Percentiles rank a stretch among this genome's conserved stretches.
Evolutionary conservation across 805 yeast species (phyloP).

Genomic region (Candida koratica): DNA sequence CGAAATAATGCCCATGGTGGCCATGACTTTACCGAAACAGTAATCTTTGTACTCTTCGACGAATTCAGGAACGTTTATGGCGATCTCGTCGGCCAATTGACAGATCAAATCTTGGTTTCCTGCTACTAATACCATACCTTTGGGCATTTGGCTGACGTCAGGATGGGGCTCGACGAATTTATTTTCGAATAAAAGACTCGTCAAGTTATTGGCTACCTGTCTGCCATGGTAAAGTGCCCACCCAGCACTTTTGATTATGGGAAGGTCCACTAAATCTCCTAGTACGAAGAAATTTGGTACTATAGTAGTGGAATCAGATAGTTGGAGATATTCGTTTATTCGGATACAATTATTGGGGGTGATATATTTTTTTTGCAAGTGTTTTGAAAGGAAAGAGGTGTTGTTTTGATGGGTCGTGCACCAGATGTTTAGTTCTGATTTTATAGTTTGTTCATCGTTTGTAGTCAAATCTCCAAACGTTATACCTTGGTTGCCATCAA

Average conservation of each 20-base stretch:
- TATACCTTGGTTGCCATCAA: conserved; percentile 16
- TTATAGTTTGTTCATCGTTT: conserved; percentile 24
- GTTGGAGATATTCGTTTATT: conserved; percentile 37
- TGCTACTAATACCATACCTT: conserved; percentile 41
- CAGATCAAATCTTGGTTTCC: conserved; percentile 37
- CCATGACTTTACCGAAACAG: conserved; percentile 39
- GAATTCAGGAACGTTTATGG: conserved; percentile 29
- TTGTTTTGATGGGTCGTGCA: conserved; percentile 34
- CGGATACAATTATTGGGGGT: conserved; percentile 25
- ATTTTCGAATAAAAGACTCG: conserved; percentile 25
- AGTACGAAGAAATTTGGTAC: conserved; percentile 29
- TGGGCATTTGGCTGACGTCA: conserved; percentile 30
- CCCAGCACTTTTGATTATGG: conserved; percentile 42
- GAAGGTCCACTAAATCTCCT: conserved; percentile 39
- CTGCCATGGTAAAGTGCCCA: conserved; percentile 45
- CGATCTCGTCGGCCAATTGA: conserved; percentile 33
- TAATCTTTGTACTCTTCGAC: conserved; percentile 40
- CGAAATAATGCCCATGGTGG: conserved; percentile 27
- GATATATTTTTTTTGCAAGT: conserved; percentile 21
- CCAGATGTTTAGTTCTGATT: conserved; percentile 34
- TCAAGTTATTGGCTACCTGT: conserved; percentile 35
- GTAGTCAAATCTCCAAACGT: conserved; percentile 26
- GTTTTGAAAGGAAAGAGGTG: conserved; percentile 23
- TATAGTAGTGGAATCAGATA: conserved; percentile 17
- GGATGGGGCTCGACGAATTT: conserved; percentile 33